Percentiles rank a stretch among this genome's conserved stretches.
Conservation (phyloP, 345 rosid species). For the Brassica cretica region DNA sequence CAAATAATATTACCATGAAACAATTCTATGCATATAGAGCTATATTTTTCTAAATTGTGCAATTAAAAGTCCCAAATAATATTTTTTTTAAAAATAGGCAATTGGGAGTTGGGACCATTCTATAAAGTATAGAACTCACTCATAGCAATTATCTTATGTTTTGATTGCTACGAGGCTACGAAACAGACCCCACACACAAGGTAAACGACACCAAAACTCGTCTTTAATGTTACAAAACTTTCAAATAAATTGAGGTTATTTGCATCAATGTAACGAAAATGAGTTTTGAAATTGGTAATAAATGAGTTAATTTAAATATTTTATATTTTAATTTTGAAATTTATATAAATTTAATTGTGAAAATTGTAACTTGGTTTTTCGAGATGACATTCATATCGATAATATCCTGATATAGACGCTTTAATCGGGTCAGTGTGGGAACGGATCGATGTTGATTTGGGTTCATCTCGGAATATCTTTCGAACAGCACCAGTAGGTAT, state of each 20-base stretch:
- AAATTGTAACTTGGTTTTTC: neutral
- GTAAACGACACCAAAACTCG: neutral
- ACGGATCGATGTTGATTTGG: neutral
- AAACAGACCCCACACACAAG: constrained; percentile 11
- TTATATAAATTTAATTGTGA: neutral
- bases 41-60: neutral
- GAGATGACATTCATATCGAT: neutral
- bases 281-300: too few species aligned
- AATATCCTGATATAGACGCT: neutral
- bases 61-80: neutral
- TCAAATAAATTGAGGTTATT: neutral
- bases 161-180: constrained; percentile 25
- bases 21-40: neutral
- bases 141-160: constrained; percentile 1
- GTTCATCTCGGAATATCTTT: neutral
- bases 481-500: neutral
- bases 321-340: too few species aligned
- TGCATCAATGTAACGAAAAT: too few species aligned
- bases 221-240: neutral
- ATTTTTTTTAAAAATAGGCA: neutral
- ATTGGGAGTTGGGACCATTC: constrained; percentile 10
- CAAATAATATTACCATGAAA: neutral
- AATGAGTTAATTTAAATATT: too few species aligned
- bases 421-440: neutral
- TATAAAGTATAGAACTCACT: neutral